Base-by-base conservation (phyloP, 2,329 filamentous ascomycete species). In the Sporothrix brunneoviolacea region DNA sequence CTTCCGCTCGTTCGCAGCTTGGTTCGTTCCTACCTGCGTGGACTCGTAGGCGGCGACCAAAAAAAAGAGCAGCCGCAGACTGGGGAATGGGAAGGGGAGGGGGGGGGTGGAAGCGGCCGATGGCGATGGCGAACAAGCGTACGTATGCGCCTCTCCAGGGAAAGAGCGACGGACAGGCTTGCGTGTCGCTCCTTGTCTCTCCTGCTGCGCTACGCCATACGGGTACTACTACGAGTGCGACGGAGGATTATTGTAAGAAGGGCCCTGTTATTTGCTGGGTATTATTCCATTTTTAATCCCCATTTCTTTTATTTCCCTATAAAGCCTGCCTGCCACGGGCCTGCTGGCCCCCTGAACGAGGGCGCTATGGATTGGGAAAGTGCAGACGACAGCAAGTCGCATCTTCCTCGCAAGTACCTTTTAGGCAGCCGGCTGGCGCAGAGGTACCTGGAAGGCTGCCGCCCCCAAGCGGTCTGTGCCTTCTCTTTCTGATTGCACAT, bases 71-170 rank as follows among this genome's bases (percentile, higher is more conserved):
- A 42, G 12, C 38, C 30, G 27, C 37, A 32, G 16, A 36, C 37
- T 35, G 28, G 47, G 39, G 36, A 33, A 43, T 42, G 24, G 43
- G 30, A 36, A 9, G 9, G 24, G 27, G 18, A 16, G 52, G n/a
- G 47, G 39, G 30, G 42, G 27, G 42, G 33, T 36, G 39, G 42
- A 40, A 28, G 37, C 35, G 45, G 35, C 12, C 33, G 41, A 47
- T 46, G 55, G 48, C 42, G 51, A 50, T 49, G 50, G 53, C 53
- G 53, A 54, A 54, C 51, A 54, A 41, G 55, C 48, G 48, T 57
- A 55, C 55, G 55, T 57, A 57, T 55, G 55, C 55, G 53, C 55
- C 53, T 48, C 46, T 52, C 30, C 33, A 46, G 37, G 55, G 51
- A 54, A 55, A 52, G 51, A 55, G 51, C 55, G 51, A 52, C 51